Evolutionary conservation across 306 rosid species (phyloP).

Genomic region (Medicago arabica): DNA sequence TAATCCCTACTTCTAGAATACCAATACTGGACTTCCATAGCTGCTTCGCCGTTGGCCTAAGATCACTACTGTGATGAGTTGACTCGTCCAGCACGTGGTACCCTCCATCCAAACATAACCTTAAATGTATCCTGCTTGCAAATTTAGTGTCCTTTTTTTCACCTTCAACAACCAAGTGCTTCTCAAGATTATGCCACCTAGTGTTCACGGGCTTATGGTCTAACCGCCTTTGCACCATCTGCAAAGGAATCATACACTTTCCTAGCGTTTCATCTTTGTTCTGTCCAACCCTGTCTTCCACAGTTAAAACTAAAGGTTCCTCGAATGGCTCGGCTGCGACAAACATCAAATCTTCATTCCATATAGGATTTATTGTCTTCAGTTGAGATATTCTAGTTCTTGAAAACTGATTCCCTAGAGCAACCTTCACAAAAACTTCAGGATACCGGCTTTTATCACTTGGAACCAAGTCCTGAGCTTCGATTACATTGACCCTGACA

Average conservation of each 20-base stretch:
- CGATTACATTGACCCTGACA: conserved; percentile 85
- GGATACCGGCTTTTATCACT: conserved; percentile 75
- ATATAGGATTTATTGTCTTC: conserved; percentile 72
- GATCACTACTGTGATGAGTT: conserved; percentile 89
- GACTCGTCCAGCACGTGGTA: conserved; percentile 96
- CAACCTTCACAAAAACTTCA: conserved; percentile 74
- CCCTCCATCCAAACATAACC: conserved; percentile 93
- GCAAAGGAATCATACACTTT: conserved; percentile 76
- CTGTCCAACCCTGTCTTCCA: conserved; percentile 76
- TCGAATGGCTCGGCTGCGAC: conserved; percentile 89
- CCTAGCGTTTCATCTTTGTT: conserved; percentile 84
- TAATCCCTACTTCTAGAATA: conserved; percentile 76
- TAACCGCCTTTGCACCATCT: conserved; percentile 75
- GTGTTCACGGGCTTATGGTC: conserved; percentile 88
- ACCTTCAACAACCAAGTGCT: conserved; percentile 66
- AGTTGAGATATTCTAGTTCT: conserved; percentile 71
- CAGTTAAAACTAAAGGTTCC: conserved; percentile 69
- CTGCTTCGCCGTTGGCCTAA: conserved; percentile 92
- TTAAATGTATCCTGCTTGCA: conserved; percentile 80
- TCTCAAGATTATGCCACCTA: conserved; percentile 87
- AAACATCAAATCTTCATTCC: conserved; percentile 92
- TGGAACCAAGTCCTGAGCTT: conserved; percentile 84
- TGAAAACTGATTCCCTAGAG: conserved; percentile 62
- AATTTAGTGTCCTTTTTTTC: conserved; percentile 79
- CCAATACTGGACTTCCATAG: conserved; percentile 85